Conservation (phyloP, 257 asterid species). For the Rubia yunnanensis region DNA sequence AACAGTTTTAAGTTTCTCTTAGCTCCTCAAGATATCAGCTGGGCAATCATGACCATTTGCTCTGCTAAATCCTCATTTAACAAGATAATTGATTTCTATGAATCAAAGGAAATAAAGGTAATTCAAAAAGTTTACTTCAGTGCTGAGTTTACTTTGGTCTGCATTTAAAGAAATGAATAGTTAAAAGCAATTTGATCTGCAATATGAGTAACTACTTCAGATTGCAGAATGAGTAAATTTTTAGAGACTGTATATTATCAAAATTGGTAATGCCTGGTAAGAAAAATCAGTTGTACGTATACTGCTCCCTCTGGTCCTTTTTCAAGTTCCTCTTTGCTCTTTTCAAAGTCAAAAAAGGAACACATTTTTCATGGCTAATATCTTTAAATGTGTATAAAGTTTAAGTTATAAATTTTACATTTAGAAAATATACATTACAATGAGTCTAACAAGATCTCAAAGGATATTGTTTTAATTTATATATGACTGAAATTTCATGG, state of each 20-base stretch:
- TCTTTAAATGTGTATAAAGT: too few relatives aligned
- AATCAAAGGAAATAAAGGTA: background rate
- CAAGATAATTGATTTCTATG: background rate
- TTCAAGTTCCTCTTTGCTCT: too few relatives aligned
- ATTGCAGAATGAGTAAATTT: background rate
- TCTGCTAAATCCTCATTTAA: background rate
- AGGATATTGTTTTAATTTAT: too few relatives aligned
- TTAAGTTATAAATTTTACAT: too few relatives aligned
- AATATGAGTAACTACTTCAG: background rate
- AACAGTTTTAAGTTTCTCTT: background rate
- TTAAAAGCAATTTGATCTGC: background rate
- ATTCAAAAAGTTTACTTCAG: background rate
- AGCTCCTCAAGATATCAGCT: background rate
- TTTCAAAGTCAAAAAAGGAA: too few relatives aligned
- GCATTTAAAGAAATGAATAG: background rate
- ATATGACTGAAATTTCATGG: too few relatives aligned
- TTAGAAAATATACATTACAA: too few relatives aligned
- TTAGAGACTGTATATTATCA: background rate
- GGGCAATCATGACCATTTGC: background rate
- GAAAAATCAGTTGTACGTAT: background rate
- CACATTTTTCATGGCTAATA: too few relatives aligned
- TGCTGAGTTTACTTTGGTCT: background rate
- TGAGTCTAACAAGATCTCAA: too few relatives aligned
- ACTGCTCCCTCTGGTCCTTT: background rate
- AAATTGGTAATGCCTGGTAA: background rate